Evolutionary conservation across 23 red algal species (phyloP).

Genomic region (Gracilaria vermiculophylla): DNA sequence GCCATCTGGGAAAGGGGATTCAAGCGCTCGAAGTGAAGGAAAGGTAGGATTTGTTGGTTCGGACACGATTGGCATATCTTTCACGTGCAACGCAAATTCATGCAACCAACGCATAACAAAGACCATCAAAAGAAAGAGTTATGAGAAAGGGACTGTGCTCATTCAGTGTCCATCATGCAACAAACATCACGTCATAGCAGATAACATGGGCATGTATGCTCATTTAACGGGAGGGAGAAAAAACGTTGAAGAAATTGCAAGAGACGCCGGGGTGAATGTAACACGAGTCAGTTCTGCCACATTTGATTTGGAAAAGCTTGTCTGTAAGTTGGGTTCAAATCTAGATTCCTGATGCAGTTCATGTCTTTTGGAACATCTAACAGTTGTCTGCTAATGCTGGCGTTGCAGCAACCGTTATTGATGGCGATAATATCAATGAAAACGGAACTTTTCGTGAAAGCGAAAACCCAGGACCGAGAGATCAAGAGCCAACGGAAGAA

Average conservation of each 20-base stretch:
- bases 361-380: neutral
- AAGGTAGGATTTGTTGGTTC: slow-evolving; percentile 58
- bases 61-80: slow-evolving; percentile 55
- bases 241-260: slow-evolving; percentile 68
- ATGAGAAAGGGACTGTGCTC: slow-evolving; percentile 56
- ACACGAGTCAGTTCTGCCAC: slow-evolving; percentile 21
- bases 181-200: slow-evolving; percentile 65
- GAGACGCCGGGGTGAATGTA: slow-evolving; percentile 13
- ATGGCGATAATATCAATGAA: neutral
- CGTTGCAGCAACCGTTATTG: neutral
- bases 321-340: slow-evolving; percentile 26
- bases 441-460: neutral
- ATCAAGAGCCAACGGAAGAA: neutral
- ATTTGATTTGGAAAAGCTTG: slow-evolving; percentile 48
- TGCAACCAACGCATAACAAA: slow-evolving; percentile 43
- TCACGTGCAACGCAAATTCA: slow-evolving; percentile 52
- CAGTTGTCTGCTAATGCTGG: neutral
- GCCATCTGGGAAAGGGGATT: slow-evolving; percentile 7
- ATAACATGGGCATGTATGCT: slow-evolving; percentile 63
- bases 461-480: neutral
- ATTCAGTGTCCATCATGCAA: slow-evolving; percentile 57
- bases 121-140: slow-evolving; percentile 27
- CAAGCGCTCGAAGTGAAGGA: neutral
- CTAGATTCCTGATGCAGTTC: slow-evolving; percentile 1
- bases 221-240: slow-evolving; percentile 45